A percentile compares a stretch with the other conserved stretches of the same genome.
phyloP scores from a whole-genome alignment of 108 stramenopile species.

The Pseudonitzschia pungens region DNA sequence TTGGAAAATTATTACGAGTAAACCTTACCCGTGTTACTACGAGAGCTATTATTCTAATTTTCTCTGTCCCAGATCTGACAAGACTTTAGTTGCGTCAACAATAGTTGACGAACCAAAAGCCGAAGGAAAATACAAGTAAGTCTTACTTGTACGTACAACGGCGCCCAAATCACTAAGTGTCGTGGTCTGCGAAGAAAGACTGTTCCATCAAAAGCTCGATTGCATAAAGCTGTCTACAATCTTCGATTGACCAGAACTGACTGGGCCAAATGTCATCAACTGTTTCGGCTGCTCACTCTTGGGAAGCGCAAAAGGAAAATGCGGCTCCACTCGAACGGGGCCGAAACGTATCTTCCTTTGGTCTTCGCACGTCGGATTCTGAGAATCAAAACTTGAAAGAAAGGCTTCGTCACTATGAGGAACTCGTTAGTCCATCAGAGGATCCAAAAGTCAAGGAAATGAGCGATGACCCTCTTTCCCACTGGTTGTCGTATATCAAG shows the following conservation, averaged over 20 bases:
- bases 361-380: constrained; percentile 25
- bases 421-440: constrained; percentile 61
- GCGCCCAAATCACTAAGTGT: too few species aligned
- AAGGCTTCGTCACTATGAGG: constrained; percentile 49
- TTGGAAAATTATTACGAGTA: too few species aligned
- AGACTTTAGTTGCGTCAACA: too few species aligned
- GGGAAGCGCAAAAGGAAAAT: constrained; percentile 84
- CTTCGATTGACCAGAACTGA: neutral
- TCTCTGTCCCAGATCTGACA: too few species aligned
- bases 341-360: constrained; percentile 49
- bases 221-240: neutral
- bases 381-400: constrained; percentile 31
- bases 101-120: too few species aligned
- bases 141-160: too few species aligned
- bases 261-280: constrained; percentile 11
- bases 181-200: too few species aligned
- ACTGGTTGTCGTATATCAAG: constrained; percentile 83
- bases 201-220: too few species aligned
- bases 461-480: constrained; percentile 58
- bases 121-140: too few species aligned
- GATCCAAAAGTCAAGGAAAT: constrained; percentile 44
- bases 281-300: constrained; percentile 39
- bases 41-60: too few species aligned
- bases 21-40: too few species aligned
- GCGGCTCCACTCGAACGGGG: constrained; percentile 81